These are phyloP conservation scores for Diaporthe vexans DNA, from an alignment of 2,329 filamentous ascomycete genomes.

Conservation along the genomic window DNA sequence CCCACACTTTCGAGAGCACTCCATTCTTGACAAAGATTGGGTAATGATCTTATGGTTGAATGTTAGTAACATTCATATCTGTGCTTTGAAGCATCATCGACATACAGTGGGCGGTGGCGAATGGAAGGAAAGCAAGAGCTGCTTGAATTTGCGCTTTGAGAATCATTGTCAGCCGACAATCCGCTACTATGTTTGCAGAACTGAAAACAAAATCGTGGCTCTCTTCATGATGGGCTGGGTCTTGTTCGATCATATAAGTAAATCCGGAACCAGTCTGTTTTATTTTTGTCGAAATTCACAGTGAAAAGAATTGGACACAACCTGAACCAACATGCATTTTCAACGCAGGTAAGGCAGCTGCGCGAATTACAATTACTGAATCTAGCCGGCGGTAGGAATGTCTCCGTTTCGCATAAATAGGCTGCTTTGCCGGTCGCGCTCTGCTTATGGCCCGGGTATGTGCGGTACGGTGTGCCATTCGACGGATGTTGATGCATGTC, in stretches of 20 bases:
- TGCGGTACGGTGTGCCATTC: not conserved
- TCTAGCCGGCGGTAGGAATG: not conserved
- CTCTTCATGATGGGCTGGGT: not conserved
- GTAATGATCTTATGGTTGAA: not conserved
- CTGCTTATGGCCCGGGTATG: not conserved
- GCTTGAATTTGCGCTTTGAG: not conserved
- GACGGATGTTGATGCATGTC: not conserved
- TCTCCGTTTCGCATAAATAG: not conserved
- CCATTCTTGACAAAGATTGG: not conserved
- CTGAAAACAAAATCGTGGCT: not conserved
- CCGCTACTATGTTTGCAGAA: not conserved
- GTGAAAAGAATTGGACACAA: not conserved
- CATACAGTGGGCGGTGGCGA: not conserved
- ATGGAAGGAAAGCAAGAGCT: not conserved
- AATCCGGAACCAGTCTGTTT: not conserved
- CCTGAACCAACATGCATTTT: not conserved
- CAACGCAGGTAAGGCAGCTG: not conserved
- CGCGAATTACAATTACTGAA: not conserved
- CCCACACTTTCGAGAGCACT: slow-evolving; percentile 1
- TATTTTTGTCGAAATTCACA: too few relatives aligned
- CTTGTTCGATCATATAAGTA: not conserved
- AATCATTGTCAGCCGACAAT: not conserved
- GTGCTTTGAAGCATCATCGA: not conserved
- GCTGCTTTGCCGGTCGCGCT: not conserved
- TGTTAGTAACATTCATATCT: not conserved